These are phyloP conservation scores for Camillea tinctor DNA, from an alignment of 2,329 filamentous ascomycete genomes.

Conservation along the genomic window DNA sequence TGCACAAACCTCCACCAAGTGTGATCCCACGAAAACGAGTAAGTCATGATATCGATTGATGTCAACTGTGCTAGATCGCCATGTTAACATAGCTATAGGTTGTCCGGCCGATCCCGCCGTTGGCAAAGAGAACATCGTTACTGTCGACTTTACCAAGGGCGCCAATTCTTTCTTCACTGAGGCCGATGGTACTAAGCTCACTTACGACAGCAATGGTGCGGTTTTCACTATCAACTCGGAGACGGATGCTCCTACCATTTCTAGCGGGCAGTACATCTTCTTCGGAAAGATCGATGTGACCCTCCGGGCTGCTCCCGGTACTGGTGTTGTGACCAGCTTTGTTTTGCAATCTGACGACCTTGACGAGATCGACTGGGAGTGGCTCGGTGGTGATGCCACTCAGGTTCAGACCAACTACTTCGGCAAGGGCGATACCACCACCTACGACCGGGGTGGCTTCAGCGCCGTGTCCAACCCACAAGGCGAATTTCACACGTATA, in stretches of 20 bases:
- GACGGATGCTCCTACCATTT: constrained; percentile 69
- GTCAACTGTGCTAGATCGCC: not conserved
- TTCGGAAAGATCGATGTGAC: constrained; percentile 83
- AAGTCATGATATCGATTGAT: constrained; percentile 19
- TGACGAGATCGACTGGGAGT: constrained; percentile 97
- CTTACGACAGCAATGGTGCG: constrained; percentile 49
- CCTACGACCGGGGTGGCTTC: constrained; percentile 68
- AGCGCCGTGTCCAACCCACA: constrained; percentile 56
- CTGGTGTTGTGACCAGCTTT: constrained; percentile 84
- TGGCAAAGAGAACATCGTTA: constrained; percentile 49
- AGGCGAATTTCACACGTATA: constrained; percentile 61
- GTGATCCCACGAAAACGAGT: constrained; percentile 55
- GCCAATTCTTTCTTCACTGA: constrained; percentile 54
- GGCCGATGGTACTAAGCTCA: constrained; percentile 47
- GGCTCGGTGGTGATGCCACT: constrained; percentile 72
- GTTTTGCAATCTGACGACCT: constrained; percentile 88
- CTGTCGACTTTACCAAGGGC: constrained; percentile 77
- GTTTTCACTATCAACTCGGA: constrained; percentile 66
- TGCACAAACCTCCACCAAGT: constrained; percentile 57
- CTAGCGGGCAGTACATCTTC: constrained; percentile 87
- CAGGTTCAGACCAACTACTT: constrained; percentile 89
- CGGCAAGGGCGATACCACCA: constrained; percentile 66
- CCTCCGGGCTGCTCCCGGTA: constrained; percentile 75
- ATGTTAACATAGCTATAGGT: constrained; percentile 35
- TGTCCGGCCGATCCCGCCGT: constrained; percentile 79